A percentile compares a stretch with the other conserved stretches of the same genome.
Evolutionary conservation across 768 basidiomycete genomes (phyloP).

Genomic region (Collybia nuda): DNA sequence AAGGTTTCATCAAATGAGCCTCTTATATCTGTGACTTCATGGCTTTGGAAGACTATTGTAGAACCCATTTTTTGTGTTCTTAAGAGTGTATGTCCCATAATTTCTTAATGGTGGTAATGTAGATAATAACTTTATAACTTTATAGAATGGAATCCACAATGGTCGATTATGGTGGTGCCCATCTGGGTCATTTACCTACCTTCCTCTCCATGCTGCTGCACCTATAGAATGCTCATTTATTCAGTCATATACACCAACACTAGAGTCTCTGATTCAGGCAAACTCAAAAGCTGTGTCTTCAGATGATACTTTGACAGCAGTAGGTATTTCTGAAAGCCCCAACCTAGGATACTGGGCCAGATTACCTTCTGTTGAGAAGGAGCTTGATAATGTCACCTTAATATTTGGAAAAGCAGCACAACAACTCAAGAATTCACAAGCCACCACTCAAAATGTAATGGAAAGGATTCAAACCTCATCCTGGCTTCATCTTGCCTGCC

Average conservation of each 20-base stretch:
- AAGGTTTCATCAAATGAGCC: background rate
- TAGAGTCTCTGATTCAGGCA: slow-evolving; percentile 8
- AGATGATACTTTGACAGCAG: slow-evolving; percentile 1
- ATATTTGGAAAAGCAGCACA: background rate
- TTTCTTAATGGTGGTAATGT: background rate
- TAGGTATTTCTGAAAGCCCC: background rate
- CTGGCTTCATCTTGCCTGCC: slow-evolving; percentile 15
- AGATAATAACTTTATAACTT: too few species aligned
- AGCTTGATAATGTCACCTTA: too few species aligned
- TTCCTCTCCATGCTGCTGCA: slow-evolving; percentile 15
- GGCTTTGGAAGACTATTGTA: background rate
- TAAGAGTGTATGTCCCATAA: slow-evolving; percentile 1
- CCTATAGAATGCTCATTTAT: slow-evolving; percentile 10
- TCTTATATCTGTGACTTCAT: background rate
- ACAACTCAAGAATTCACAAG: background rate
- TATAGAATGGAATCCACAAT: too few species aligned
- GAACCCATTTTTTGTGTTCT: slow-evolving; percentile 2
- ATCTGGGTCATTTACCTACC: slow-evolving; percentile 2
- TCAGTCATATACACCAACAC: slow-evolving; percentile 12
- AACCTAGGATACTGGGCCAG: too few species aligned
- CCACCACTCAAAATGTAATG: too few species aligned
- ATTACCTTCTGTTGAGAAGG: too few species aligned
- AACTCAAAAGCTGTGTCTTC: background rate
- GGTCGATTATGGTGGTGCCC: slow-evolving; percentile 11
- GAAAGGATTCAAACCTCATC: too few species aligned